These are phyloP conservation scores for Talaromyces stipitatus DNA, from an alignment of 495 filamentous ascomycete species.

Conservation along the genomic window DNA sequence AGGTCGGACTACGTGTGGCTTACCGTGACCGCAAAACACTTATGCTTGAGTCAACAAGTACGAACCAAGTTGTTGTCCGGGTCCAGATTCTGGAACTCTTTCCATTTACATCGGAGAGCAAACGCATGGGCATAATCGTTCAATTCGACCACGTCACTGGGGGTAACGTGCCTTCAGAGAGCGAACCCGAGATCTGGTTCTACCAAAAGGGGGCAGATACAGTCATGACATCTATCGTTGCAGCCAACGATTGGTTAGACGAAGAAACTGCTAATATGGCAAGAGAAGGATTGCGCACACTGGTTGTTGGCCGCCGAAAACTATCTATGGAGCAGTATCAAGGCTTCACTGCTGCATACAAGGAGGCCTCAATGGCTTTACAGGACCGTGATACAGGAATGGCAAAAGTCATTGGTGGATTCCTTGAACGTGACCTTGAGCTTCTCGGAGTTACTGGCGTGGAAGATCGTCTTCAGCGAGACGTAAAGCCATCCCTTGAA, in stretches of 20 bases:
- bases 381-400: constrained; percentile 72
- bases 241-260: constrained; percentile 94
- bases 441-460: constrained; percentile 94
- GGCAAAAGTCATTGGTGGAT: constrained; percentile 67
- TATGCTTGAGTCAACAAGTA: constrained; percentile 69
- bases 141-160: constrained; percentile 57
- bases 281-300: constrained; percentile 85
- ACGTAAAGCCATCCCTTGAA: constrained; percentile 92
- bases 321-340: constrained; percentile 69
- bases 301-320: constrained; percentile 84
- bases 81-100: constrained; percentile 90
- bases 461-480: constrained; percentile 89
- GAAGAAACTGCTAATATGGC: constrained; percentile 99
- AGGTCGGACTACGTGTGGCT: constrained; percentile 75
- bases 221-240: constrained; percentile 91
- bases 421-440: constrained; percentile 83
- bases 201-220: constrained; percentile 98
- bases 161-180: constrained; percentile 22
- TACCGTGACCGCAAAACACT: constrained; percentile 85
- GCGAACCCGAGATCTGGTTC: constrained; percentile 83
- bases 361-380: constrained; percentile 71
- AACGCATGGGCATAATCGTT: constrained; percentile 96
- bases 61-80: constrained; percentile 69
- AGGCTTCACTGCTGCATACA: constrained; percentile 68
- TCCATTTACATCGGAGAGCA: constrained; percentile 94